These are phyloP conservation scores for Cladophialophora carrionii DNA, from an alignment of 2,329 filamentous ascomycete species.

Conservation along the genomic window DNA sequence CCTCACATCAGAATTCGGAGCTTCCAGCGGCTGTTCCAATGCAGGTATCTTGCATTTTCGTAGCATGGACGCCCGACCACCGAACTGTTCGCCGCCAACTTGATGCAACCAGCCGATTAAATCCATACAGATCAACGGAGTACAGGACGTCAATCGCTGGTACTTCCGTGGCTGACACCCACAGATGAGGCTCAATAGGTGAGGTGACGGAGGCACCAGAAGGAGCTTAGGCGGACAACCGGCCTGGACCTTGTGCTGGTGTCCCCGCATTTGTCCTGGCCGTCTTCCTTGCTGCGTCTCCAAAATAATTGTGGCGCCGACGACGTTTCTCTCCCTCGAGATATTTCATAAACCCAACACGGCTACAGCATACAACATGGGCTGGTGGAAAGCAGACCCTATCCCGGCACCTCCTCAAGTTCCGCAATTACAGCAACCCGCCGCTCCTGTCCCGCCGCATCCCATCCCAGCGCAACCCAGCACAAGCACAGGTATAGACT, in stretches of 20 bases:
- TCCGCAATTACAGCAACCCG: slow-evolving; percentile 41
- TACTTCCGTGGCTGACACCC: too few relatives aligned
- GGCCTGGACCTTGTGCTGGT: neutral
- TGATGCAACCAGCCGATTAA: too few relatives aligned
- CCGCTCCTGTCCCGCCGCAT: slow-evolving; percentile 35
- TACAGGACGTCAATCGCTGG: too few relatives aligned
- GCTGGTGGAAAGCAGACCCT: slow-evolving; percentile 41
- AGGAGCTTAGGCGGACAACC: neutral
- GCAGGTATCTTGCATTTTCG: neutral
- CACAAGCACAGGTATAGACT: neutral
- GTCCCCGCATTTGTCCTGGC: neutral
- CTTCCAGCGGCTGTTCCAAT: neutral
- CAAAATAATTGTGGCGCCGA: neutral
- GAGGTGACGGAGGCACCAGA: neutral
- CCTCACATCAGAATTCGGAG: neutral
- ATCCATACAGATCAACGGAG: too few relatives aligned
- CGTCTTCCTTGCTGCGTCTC: neutral
- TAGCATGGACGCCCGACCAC: neutral
- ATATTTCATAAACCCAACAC: neutral
- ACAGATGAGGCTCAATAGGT: too few relatives aligned
- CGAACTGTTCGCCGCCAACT: too few relatives aligned
- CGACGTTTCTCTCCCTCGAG: neutral
- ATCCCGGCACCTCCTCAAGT: slow-evolving; percentile 24
- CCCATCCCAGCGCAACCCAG: slow-evolving; percentile 42
- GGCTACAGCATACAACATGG: slow-evolving; percentile 30